These are phyloP conservation scores for Rheum nobile DNA, from an alignment of 148 eudicot genomes.

Conservation along the genomic window DNA sequence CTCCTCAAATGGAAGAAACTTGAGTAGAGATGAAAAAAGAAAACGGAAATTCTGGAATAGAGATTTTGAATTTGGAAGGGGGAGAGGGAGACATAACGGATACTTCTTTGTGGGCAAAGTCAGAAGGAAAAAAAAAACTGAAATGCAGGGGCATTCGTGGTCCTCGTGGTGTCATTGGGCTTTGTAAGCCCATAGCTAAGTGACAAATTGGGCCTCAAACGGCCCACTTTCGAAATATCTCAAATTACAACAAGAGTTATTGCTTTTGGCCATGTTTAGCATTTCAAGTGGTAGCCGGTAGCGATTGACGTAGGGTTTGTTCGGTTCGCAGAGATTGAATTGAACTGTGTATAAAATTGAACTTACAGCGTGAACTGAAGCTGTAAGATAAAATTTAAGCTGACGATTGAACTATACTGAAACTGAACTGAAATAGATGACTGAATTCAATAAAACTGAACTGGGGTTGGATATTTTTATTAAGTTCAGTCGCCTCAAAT, in stretches of 20 bases:
- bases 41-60: background rate
- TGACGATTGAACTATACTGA: too few species aligned
- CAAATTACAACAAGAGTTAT: background rate
- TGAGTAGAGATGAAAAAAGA: background rate
- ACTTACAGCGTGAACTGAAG: too few species aligned
- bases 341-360: too few species aligned
- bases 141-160: background rate
- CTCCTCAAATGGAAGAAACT: background rate
- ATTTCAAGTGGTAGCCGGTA: too few species aligned
- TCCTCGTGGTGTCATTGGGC: background rate
- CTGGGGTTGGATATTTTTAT: too few species aligned
- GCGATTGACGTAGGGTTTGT: too few species aligned
- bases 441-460: too few species aligned
- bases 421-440: too few species aligned
- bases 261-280: too few species aligned
- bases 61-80: background rate
- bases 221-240: background rate
- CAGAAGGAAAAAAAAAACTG: background rate
- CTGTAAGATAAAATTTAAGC: too few species aligned
- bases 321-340: too few species aligned
- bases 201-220: background rate
- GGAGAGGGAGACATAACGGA: background rate
- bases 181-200: background rate
- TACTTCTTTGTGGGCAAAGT: background rate
- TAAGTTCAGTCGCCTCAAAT: too few species aligned